Percentiles rank a stretch among this genome's conserved stretches.
phyloP scores from a whole-genome alignment of 768 basidiomycete species.

The Leccinum obscurum region DNA sequence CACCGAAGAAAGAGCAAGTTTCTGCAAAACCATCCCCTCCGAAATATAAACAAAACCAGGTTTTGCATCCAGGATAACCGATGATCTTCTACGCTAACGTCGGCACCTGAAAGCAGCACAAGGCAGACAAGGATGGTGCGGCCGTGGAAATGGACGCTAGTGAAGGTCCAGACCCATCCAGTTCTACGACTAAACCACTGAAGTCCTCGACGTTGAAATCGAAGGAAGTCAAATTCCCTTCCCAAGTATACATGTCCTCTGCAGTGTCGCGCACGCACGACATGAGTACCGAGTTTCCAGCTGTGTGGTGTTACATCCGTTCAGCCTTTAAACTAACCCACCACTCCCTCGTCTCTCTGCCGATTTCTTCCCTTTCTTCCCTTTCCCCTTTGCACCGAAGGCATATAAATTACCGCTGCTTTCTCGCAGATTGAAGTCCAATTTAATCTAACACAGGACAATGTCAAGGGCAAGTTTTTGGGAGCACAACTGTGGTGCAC shows the following conservation, averaged over 20 bases:
- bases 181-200: slow-evolving; percentile 5
- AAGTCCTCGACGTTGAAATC: slow-evolving; percentile 9
- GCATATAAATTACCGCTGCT: too few relatives aligned
- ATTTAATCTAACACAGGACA: neutral
- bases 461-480: neutral
- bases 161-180: slow-evolving; percentile 14
- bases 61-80: neutral
- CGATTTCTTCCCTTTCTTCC: too few relatives aligned
- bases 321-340: too few relatives aligned
- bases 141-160: slow-evolving; percentile 13
- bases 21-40: slow-evolving; percentile 6
- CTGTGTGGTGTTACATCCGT: too few relatives aligned
- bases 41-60: slow-evolving; percentile 18
- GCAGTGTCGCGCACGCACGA: too few relatives aligned
- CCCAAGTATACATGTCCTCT: too few relatives aligned
- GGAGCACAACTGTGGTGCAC: neutral
- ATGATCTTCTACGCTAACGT: neutral
- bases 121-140: slow-evolving; percentile 4
- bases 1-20: slow-evolving; percentile 11
- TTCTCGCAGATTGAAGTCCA: neutral
- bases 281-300: too few relatives aligned
- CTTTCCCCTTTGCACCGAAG: too few relatives aligned
- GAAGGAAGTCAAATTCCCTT: neutral
- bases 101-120: neutral
- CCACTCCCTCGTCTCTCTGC: too few relatives aligned